These are phyloP conservation scores for Earliella scabrosa DNA, from an alignment of 1,284 basidiomycete species.

Conservation along the genomic window DNA sequence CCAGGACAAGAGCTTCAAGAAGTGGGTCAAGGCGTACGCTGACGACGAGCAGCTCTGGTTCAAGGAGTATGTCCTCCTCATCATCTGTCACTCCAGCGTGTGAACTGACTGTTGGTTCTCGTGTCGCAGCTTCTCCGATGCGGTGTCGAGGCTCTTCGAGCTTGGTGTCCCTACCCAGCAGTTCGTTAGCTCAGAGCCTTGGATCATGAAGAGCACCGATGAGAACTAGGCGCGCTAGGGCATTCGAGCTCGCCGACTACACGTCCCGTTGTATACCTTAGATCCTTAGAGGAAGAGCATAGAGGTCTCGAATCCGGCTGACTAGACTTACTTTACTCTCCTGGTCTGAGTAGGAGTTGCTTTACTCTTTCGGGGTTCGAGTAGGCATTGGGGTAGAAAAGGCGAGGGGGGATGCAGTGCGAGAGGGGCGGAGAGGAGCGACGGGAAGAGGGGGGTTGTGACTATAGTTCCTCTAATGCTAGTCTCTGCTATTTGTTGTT, in stretches of 20 bases:
- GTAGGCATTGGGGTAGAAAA: not conserved
- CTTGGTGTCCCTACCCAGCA: slow-evolving; percentile 86
- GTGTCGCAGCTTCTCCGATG: slow-evolving; percentile 75
- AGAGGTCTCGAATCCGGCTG: too few species aligned
- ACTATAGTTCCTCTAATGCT: not conserved
- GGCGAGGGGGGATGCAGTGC: not conserved
- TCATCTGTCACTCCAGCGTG: not conserved
- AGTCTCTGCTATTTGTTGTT: not conserved
- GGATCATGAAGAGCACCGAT: slow-evolving; percentile 68
- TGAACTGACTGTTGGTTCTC: slow-evolving; percentile 5
- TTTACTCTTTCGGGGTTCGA: too few species aligned
- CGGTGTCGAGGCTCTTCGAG: slow-evolving; percentile 80
- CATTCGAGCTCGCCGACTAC: not conserved
- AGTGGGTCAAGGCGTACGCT: slow-evolving; percentile 84
- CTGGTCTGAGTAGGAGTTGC: too few species aligned
- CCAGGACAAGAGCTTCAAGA: slow-evolving; percentile 90
- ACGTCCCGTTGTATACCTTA: not conserved
- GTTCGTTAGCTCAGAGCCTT: slow-evolving; percentile 71
- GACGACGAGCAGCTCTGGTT: slow-evolving; percentile 86
- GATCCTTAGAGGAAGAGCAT: slow-evolving; percentile 13
- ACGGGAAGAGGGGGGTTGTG: not conserved
- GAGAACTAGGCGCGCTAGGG: slow-evolving; percentile 46
- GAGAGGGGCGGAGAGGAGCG: not conserved
- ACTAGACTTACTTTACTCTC: too few species aligned
- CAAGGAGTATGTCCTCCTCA: slow-evolving; percentile 71